Evolutionary conservation across 2,329 filamentous ascomycete genomes (phyloP), one percentile per base, ranked within the genome.

Genomic region (Ophiostoma australiae): DNA sequence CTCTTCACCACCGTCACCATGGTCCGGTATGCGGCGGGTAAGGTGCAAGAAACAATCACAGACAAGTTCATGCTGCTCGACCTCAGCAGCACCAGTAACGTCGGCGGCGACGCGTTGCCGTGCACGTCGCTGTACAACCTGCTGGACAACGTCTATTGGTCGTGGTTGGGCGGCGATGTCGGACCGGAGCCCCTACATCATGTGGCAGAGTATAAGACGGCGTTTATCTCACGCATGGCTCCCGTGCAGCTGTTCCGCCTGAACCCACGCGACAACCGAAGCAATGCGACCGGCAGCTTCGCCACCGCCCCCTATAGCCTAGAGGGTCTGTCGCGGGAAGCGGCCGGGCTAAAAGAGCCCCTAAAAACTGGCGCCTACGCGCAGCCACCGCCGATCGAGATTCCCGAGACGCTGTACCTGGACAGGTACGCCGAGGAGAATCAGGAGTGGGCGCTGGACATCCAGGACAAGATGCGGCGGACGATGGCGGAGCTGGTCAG

Each of bases 371-470:
- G 63, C 4, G 6, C 35, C 17, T 23, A 66, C 13, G 63, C 27
- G 7, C 48, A 6, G 20, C 67, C 3, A 31, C 70, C 6, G 20
- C 70, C 1, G 41, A 72, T 77, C 7, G 74, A 76, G 4, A 71
- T 77, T 2, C 76, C 76, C 13, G 75, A 74, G 17, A 63, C 73
- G 13, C 71, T 77, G 20, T 77, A 75, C 52, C 48, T 72, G 7
- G 76, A 77, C 70, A 73, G 76, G 1, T 77, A 77, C 69, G 35
- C 75, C 8, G 70, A 70, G 4, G 73, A 74, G 27, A 73, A 77
- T 74, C 35, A 75, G 75, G 75, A 70, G 4, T 68, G 41, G 41
- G 27, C 67, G 4, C 15, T 55, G 27, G 67, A 10, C 2, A 15
- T 35, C 13, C 67, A 68, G 31, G 41, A 68, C 44, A 52, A 73